Conservation (phyloP, 73 alveolate species). For the Symbiodinium natans region DNA sequence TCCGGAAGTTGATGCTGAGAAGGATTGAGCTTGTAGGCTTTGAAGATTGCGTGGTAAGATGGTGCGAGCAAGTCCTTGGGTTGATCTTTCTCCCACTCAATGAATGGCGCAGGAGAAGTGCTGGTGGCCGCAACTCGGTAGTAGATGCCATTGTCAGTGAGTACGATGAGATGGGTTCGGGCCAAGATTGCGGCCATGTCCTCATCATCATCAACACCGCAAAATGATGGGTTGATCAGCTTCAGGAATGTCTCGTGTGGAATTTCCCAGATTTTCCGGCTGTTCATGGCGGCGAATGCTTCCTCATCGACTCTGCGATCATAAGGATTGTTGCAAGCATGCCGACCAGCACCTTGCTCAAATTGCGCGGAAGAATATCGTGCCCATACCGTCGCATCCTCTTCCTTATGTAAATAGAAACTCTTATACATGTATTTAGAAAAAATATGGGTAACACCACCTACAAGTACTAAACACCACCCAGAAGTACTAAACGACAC, state of each 20-base stretch:
- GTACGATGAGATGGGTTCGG: constrained; percentile 15
- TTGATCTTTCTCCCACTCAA: neutral
- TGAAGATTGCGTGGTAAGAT: neutral
- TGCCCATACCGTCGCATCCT: constrained; percentile 50
- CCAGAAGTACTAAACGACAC: too few relatives aligned
- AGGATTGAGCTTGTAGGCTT: neutral
- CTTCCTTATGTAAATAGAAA: neutral
- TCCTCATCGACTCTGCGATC: neutral
- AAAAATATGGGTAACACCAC: too few relatives aligned
- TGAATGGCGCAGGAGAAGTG: too few relatives aligned
- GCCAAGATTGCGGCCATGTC: constrained; percentile 46
- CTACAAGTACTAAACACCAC: too few relatives aligned
- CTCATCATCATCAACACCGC: neutral
- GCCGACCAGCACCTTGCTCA: constrained; percentile 41
- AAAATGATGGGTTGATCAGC: neutral
- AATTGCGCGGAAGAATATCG: constrained; percentile 37
- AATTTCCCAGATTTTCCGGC: neutral
- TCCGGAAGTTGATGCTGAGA: neutral
- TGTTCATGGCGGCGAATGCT: neutral
- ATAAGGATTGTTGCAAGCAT: constrained; percentile 13
- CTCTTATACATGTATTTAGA: too few relatives aligned
- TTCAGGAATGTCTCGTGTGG: neutral
- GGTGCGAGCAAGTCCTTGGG: neutral
- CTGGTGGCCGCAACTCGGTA: neutral
- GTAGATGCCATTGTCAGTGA: constrained; percentile 11